Percentiles rank a stretch among this genome's conserved stretches.
Conservation (phyloP, 2,329 filamentous ascomycete genomes). For the Colletotrichum phormii region DNA sequence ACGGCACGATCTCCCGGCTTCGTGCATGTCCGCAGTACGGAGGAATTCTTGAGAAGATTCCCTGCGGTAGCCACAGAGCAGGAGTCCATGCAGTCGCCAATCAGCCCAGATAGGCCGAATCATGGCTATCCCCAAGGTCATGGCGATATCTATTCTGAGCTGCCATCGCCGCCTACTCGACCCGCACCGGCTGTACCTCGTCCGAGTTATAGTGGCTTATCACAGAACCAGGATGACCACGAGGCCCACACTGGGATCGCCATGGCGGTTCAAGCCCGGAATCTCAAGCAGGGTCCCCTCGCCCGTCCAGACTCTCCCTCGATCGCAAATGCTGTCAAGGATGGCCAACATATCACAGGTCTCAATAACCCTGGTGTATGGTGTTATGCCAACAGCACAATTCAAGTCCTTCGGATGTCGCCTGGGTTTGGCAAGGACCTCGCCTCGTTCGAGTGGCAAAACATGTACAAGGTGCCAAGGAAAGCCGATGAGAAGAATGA, state of each 20-base stretch:
- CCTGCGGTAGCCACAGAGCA: constrained; percentile 75
- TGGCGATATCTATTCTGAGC: constrained; percentile 57
- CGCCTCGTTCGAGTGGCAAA: constrained; percentile 68
- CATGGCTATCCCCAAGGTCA: constrained; percentile 36
- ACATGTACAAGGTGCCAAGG: constrained; percentile 74
- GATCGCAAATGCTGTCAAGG: constrained; percentile 4
- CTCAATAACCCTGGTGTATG: constrained; percentile 84
- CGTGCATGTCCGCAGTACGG: constrained; percentile 76
- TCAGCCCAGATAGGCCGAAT: constrained; percentile 31
- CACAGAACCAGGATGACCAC: constrained; percentile 32
- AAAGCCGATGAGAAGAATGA: constrained; percentile 67
- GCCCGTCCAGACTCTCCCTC: constrained; percentile 32
- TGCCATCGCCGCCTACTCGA: constrained; percentile 70
- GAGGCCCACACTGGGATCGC: constrained; percentile 19
- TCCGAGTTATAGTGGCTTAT: constrained; percentile 83
- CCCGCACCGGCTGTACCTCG: constrained; percentile 76
- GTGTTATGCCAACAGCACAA: constrained; percentile 92
- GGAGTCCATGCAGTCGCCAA: constrained; percentile 68
- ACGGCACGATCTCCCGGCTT: constrained; percentile 57
- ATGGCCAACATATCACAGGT: constrained; percentile 70
- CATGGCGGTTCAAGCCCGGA: constrained; percentile 18
- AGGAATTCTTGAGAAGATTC: constrained; percentile 86
- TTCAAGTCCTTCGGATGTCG: constrained; percentile 86
- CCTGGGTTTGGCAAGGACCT: constrained; percentile 74
- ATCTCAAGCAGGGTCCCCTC: constrained; percentile 30